These are phyloP conservation scores for Saccharum hybrid DNA, from an alignment of 202 grass and related monocot genomes.

Conservation along the genomic window DNA sequence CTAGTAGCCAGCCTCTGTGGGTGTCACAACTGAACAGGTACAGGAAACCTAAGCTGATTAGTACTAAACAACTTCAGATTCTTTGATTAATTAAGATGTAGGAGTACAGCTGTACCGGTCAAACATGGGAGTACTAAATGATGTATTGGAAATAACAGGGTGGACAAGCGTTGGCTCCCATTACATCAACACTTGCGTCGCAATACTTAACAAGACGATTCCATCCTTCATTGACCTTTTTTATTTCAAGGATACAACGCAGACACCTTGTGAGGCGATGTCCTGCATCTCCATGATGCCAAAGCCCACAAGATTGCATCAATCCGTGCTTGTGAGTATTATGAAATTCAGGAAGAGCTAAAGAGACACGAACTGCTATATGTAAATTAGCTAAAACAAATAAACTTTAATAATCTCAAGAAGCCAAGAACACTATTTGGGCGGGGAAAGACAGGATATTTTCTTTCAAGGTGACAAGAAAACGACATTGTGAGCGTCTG, in stretches of 20 bases:
- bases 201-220: slow-evolving; percentile 16
- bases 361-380: background rate
- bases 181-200: background rate
- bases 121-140: slow-evolving; percentile 25
- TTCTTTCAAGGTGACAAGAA: background rate
- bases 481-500: background rate
- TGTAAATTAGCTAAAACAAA: background rate
- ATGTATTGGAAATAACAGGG: slow-evolving; percentile 15
- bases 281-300: slow-evolving; percentile 37
- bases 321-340: background rate
- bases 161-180: slow-evolving; percentile 7
- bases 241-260: background rate
- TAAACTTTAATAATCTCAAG: background rate
- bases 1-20: background rate
- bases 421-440: background rate
- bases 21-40: slow-evolving; percentile 6
- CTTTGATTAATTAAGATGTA: slow-evolving; percentile 32
- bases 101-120: slow-evolving; percentile 25
- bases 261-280: background rate
- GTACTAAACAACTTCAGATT: background rate
- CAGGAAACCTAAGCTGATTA: slow-evolving; percentile 19
- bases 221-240: slow-evolving; percentile 26
- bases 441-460: background rate
- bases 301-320: slow-evolving; percentile 27
- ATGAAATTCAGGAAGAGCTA: background rate